Base-by-base conservation (phyloP, 108 stramenopile species). In the Conticribra weissflogii region DNA sequence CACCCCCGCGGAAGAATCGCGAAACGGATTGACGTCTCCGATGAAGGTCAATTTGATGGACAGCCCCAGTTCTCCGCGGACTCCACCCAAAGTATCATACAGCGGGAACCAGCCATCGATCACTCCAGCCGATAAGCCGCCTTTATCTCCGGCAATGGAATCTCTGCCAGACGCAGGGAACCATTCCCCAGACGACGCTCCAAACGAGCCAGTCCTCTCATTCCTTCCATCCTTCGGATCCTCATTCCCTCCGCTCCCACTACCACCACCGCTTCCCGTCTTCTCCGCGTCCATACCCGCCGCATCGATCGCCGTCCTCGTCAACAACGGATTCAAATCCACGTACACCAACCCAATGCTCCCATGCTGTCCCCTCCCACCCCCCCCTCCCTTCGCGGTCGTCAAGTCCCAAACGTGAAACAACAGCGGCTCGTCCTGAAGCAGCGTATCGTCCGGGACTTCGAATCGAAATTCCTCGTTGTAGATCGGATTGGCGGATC, bases 31-130 rank as follows among this genome's bases (percentile, higher is more conserved):
- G 24, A 92, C 91, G 63, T 98, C 96, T 12, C 97, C 97, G 76
- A 97, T 97, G 62, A 96, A 97, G 47, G 81, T 88, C 3, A 98
- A 72, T 78, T 97, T 97, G 17, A 98, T 81, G n/a, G 84, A 87
- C 25, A 98, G 58, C 15, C 75, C 75, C 41, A 98, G 63, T 66
- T 96, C 92, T 24, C 93, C 97, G 18, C 96, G 85, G 19, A 98
- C 91, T 27, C 98, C 98, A 0, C 86, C 79, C 18, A 96, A 63
- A 8, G 97, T 97, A 74, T 98, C 96, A 70, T 94, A 98, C 0
- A 98, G 68, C 9, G 98, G 98, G 71, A 98, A 96, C 94, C 95
- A 97, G 0, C 98, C 98, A 72, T 92, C 89, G 61, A 98, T 89
- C 2, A 82, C 69, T 19, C 81, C 77, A 1, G 79, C 62, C 15